phyloP scores from a whole-genome alignment of 1,284 basidiomycete genomes.

The Apiotrichum siamense region DNA sequence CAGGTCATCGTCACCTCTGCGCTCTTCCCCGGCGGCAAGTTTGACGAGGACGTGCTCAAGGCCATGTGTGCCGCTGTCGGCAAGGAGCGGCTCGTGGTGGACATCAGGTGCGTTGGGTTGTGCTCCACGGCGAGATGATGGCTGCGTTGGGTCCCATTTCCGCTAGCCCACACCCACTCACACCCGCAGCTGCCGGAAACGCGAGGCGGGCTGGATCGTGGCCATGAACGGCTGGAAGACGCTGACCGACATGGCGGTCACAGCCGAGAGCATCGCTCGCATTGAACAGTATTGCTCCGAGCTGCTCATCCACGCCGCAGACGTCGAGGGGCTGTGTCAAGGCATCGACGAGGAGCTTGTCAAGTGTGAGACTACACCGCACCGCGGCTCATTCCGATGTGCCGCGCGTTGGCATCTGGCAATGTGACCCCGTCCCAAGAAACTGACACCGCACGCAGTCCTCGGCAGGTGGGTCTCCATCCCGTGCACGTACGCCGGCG shows the following conservation, averaged over 20 bases:
- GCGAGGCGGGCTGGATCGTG: slow-evolving; percentile 77
- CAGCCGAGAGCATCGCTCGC: slow-evolving; percentile 37
- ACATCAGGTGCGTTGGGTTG: slow-evolving; percentile 74
- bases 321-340: slow-evolving; percentile 94
- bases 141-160: neutral
- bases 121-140: too few relatives aligned
- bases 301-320: slow-evolving; percentile 93
- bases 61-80: slow-evolving; percentile 63
- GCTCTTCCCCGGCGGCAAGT: slow-evolving; percentile 77
- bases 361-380: slow-evolving; percentile 64
- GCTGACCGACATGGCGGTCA: slow-evolving; percentile 89
- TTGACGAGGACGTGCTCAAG: slow-evolving; percentile 68
- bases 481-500: slow-evolving; percentile 95
- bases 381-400: too few relatives aligned
- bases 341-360: slow-evolving; percentile 93
- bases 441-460: slow-evolving; percentile 54
- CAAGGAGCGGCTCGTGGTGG: slow-evolving; percentile 84
- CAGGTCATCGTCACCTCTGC: slow-evolving; percentile 96
- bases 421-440: too few relatives aligned
- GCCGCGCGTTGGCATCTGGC: too few relatives aligned
- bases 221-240: slow-evolving; percentile 99
- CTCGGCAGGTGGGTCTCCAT: slow-evolving; percentile 88
- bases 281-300: slow-evolving; percentile 59
- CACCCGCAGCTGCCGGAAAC: slow-evolving; percentile 68
- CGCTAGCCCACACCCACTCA: neutral